Conservation (phyloP, 2,329 filamentous ascomycete species). For the Onygena corvina region DNA sequence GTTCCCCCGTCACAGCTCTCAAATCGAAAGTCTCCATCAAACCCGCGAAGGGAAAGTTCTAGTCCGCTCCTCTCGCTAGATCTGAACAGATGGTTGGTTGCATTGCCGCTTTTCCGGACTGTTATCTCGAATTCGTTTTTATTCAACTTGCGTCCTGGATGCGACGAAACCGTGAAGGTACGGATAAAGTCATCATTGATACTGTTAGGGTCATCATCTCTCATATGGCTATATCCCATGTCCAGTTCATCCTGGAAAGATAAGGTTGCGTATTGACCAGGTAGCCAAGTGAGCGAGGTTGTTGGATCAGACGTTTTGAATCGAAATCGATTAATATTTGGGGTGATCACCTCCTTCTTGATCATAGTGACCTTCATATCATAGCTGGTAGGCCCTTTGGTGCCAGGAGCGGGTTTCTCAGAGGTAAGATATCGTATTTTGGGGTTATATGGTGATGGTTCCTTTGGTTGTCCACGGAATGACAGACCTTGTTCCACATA, state of each 20-base stretch:
- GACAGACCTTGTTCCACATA: slow-evolving; percentile 55
- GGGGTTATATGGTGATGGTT: slow-evolving; percentile 69
- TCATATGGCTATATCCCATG: slow-evolving; percentile 70
- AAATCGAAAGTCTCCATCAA: slow-evolving; percentile 54
- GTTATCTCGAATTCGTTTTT: slow-evolving; percentile 57
- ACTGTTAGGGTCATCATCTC: slow-evolving; percentile 63
- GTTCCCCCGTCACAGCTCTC: slow-evolving; percentile 9
- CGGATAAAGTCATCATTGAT: slow-evolving; percentile 75
- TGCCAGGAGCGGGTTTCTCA: slow-evolving; percentile 37
- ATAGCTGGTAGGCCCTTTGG: slow-evolving; percentile 12
- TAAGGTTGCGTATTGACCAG: slow-evolving; percentile 68
- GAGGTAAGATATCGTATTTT: slow-evolving; percentile 50
- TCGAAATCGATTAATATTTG: slow-evolving; percentile 54
- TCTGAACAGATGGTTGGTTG: slow-evolving; percentile 53
- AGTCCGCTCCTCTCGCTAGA: slow-evolving; percentile 44
- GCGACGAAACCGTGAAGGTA: slow-evolving; percentile 68
- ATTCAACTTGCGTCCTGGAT: slow-evolving; percentile 32
- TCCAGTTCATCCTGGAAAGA: slow-evolving; percentile 59
- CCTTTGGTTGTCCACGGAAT: slow-evolving; percentile 50
- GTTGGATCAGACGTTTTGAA: slow-evolving; percentile 39
- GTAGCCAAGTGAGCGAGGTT: slow-evolving; percentile 41
- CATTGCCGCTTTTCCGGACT: slow-evolving; percentile 54
- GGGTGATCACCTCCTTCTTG: slow-evolving; percentile 49
- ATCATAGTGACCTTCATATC: slow-evolving; percentile 44
- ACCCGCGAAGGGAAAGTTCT: slow-evolving; percentile 57